These are phyloP conservation scores for Echinochloa phyllopogon DNA, from an alignment of 176 grass and related monocot genomes.

Conservation along the genomic window DNA sequence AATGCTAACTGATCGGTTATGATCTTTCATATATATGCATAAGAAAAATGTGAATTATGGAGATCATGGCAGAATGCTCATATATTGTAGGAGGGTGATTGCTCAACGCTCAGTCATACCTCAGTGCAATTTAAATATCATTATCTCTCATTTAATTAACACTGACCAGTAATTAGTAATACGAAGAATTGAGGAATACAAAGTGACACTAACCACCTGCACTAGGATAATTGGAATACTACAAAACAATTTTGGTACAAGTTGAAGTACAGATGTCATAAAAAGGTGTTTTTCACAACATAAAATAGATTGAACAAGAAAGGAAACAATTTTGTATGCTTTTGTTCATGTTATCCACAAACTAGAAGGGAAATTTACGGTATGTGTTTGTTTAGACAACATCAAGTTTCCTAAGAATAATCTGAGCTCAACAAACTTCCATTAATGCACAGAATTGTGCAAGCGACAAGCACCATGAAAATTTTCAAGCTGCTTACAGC, in stretches of 20 bases:
- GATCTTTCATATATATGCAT: no score
- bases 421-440: not conserved
- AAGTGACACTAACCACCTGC: not conserved
- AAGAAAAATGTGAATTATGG: not conserved
- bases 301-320: not conserved
- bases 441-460: not conserved
- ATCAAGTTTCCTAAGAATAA: not conserved
- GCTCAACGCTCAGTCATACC: not conserved
- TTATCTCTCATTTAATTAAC: not conserved
- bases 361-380: not conserved
- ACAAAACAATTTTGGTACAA: not conserved
- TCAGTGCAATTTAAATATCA: not conserved
- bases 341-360: not conserved
- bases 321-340: not conserved
- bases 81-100: not conserved
- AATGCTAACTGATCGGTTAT: not conserved
- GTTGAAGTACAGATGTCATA: not conserved
- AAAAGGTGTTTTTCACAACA: not conserved
- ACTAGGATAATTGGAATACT: not conserved
- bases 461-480: not conserved
- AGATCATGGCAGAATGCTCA: not conserved
- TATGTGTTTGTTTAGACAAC: not conserved
- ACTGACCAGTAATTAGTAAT: not conserved
- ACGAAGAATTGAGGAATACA: not conserved
- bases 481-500: not conserved